phyloP scores from a whole-genome alignment of 1,139 yeast species.

The Magnusiomyces sp. region DNA sequence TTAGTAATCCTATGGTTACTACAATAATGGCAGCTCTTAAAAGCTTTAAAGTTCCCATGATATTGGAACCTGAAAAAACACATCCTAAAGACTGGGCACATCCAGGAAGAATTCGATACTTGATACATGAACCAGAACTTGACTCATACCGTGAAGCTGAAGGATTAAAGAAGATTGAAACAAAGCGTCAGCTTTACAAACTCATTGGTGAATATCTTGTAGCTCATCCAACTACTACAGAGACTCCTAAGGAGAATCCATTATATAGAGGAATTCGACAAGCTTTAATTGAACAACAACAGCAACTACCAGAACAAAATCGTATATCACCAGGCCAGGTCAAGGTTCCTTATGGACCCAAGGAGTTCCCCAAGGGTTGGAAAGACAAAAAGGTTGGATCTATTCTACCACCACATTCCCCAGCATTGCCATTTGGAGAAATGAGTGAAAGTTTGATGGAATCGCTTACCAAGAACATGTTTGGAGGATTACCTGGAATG shows the following conservation, averaged over 20 bases:
- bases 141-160: slow-evolving; percentile 5
- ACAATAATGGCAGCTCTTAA: neutral
- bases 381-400: neutral
- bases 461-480: neutral
- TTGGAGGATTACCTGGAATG: neutral
- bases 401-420: slow-evolving; percentile 1
- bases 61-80: slow-evolving; percentile 55
- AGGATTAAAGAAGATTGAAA: slow-evolving; percentile 29
- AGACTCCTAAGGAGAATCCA: slow-evolving; percentile 53
- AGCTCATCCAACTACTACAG: slow-evolving; percentile 61
- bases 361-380: slow-evolving; percentile 3
- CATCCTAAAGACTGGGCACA: slow-evolving; percentile 98
- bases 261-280: slow-evolving; percentile 37
- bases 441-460: neutral
- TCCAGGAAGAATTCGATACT: slow-evolving; percentile 85
- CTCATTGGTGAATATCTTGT: slow-evolving; percentile 55
- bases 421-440: neutral
- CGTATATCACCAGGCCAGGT: neutral
- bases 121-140: slow-evolving; percentile 34
- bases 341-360: neutral
- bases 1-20: slow-evolving; percentile 51
- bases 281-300: slow-evolving; percentile 22
- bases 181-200: slow-evolving; percentile 60
- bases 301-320: neutral
- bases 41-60: neutral